phyloP scores from a whole-genome alignment of 1,139 yeast genomes.

The Pichia inconspicua region DNA sequence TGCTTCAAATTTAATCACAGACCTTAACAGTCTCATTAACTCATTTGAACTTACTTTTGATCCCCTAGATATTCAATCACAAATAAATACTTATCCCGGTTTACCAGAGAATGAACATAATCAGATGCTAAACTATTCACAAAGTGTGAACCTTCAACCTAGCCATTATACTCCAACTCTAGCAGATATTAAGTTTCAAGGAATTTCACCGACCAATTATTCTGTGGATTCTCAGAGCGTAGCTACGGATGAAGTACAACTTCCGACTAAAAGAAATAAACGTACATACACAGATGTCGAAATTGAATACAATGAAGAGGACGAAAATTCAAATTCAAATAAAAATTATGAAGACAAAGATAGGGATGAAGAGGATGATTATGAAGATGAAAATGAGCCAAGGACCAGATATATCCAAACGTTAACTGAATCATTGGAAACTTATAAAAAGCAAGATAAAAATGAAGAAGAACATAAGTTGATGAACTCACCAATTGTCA shows the following conservation, averaged over 20 bases:
- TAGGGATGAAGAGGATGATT: neutral
- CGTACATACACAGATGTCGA: neutral
- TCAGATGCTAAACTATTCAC: too few relatives aligned
- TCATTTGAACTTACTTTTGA: constrained; percentile 21
- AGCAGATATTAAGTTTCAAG: constrained; percentile 11
- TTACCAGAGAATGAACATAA: neutral
- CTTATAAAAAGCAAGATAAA: constrained; percentile 5
- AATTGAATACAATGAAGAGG: neutral
- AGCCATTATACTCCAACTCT: constrained; percentile 1
- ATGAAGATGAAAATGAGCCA: constrained; percentile 9
- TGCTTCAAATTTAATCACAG: constrained; percentile 44
- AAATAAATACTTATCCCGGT: neutral
- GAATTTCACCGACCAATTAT: constrained; percentile 21
- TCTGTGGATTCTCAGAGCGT: constrained; percentile 7
- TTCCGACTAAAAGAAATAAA: neutral
- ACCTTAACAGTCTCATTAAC: constrained; percentile 37
- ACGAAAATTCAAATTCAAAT: too few relatives aligned
- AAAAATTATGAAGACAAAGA: neutral
- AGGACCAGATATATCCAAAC: constrained; percentile 20
- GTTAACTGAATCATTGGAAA: constrained; percentile 15
- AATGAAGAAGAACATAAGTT: neutral
- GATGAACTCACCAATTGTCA: constrained; percentile 1
- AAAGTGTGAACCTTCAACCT: neutral
- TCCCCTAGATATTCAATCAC: constrained; percentile 5
- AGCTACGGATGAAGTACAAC: neutral